Conservation (phyloP, 1,139 yeast species). For the Yamadazyma triangularis region DNA sequence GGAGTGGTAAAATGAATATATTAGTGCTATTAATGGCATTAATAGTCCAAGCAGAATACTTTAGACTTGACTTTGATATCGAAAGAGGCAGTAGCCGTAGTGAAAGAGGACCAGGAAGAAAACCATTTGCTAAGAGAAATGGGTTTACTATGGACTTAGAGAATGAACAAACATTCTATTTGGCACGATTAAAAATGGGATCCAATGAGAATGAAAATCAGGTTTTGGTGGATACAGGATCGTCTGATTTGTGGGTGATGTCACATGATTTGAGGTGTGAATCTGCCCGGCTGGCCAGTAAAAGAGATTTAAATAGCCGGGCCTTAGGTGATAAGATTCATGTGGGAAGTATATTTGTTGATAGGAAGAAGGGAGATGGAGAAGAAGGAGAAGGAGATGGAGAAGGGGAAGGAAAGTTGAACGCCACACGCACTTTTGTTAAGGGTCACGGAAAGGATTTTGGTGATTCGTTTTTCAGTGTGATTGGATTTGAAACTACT, state of each 20-base stretch:
- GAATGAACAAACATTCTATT: slow-evolving; percentile 47
- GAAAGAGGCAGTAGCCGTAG: slow-evolving; percentile 19
- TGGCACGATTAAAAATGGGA: slow-evolving; percentile 37
- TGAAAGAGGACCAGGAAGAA: slow-evolving; percentile 14
- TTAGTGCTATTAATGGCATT: too few relatives aligned
- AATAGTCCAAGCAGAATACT: slow-evolving; percentile 5
- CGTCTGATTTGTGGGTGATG: slow-evolving; percentile 46
- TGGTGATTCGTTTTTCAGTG: slow-evolving; percentile 8
- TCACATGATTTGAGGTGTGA: slow-evolving; percentile 26
- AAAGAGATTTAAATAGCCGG: slow-evolving; percentile 1
- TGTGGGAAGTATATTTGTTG: slow-evolving; percentile 6
- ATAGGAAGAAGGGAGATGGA: not conserved
- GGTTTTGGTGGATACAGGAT: slow-evolving; percentile 43
- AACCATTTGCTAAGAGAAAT: slow-evolving; percentile 27
- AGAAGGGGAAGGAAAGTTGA: not conserved
- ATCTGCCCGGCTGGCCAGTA: slow-evolving; percentile 2
- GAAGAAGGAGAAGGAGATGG: too few relatives aligned
- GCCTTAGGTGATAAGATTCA: slow-evolving; percentile 6
- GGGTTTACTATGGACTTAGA: slow-evolving; percentile 31
- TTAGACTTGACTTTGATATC: slow-evolving; percentile 22
- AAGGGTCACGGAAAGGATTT: slow-evolving; percentile 7
- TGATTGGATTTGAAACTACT: slow-evolving; percentile 5
- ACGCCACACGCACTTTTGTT: slow-evolving; percentile 4
- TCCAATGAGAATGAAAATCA: slow-evolving; percentile 24
- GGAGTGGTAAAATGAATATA: too few relatives aligned